A percentile compares a stretch with the other conserved stretches of the same genome.
Evolutionary conservation across 108 stramenopile genomes (phyloP).

Genomic region (Pseudonitzschia delicatissima): DNA sequence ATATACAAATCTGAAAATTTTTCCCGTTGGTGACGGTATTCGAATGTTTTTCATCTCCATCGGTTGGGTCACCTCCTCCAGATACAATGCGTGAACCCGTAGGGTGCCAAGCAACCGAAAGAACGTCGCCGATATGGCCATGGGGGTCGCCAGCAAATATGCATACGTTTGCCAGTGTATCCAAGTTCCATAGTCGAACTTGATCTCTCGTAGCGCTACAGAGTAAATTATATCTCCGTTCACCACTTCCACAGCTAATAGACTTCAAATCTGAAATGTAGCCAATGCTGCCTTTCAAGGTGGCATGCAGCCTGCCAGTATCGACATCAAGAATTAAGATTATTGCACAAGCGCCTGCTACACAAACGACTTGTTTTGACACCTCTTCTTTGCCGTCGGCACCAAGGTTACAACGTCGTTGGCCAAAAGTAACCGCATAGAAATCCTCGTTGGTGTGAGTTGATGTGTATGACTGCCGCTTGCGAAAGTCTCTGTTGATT

Average conservation of each 20-base stretch:
- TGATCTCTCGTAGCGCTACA: constrained; percentile 48
- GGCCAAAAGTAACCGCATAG: background rate
- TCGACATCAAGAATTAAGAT: constrained; percentile 2
- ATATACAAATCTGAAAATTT: constrained; percentile 1
- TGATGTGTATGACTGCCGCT: background rate
- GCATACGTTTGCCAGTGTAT: constrained; percentile 53
- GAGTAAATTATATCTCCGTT: background rate
- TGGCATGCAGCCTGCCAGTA: background rate
- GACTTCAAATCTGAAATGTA: constrained; percentile 1
- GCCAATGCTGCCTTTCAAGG: background rate
- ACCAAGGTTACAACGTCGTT: background rate
- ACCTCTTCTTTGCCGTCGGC: background rate
- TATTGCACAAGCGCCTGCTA: background rate
- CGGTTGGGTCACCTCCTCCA: constrained; percentile 71
- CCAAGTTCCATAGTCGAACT: constrained; percentile 84
- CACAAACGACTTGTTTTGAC: constrained; percentile 1
- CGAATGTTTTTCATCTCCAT: constrained; percentile 41
- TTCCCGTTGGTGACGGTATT: background rate
- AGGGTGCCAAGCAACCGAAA: constrained; percentile 73
- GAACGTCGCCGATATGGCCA: constrained; percentile 71
- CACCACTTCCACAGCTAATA: background rate
- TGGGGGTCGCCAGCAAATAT: constrained; percentile 73
- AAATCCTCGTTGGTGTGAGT: background rate
- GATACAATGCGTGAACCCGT: constrained; percentile 64
- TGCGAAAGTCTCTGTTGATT: background rate